Evolutionary conservation across 345 rosid genomes (phyloP).

Genomic region (Pugionium dolabratum): DNA sequence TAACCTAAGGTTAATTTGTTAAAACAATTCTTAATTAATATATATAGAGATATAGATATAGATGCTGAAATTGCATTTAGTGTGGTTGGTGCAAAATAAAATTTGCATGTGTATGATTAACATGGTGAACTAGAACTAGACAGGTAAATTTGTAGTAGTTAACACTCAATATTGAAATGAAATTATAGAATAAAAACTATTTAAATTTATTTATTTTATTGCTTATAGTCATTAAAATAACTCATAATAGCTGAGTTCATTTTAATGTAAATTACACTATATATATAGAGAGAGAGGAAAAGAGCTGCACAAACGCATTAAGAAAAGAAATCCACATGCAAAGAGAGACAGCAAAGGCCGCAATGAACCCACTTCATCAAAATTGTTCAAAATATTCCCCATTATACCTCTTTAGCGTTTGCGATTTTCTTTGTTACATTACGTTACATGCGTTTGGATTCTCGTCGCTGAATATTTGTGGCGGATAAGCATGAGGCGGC

Average conservation of each 20-base stretch:
- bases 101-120: too few species aligned
- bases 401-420: constrained; percentile 30
- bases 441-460: constrained; percentile 87
- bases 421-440: constrained; percentile 49
- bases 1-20: too few species aligned
- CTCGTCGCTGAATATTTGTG: constrained; percentile 85
- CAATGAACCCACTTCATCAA: constrained; percentile 15
- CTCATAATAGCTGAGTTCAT: too few species aligned
- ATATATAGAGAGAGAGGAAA: too few species aligned
- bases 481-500: constrained; percentile 53
- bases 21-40: too few species aligned
- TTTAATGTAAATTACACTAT: not conserved
- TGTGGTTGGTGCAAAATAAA: constrained; percentile 4
- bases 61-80: constrained; percentile 8
- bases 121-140: not conserved
- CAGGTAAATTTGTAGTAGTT: not conserved
- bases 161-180: not conserved
- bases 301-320: too few species aligned
- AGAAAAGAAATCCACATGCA: not conserved
- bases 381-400: constrained; percentile 18
- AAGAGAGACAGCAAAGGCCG: constrained; percentile 20
- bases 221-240: too few species aligned
- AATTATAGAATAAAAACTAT: too few species aligned
- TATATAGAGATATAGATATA: too few species aligned
- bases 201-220: too few species aligned